These are phyloP conservation scores for Aspergillus fumigatiaffinis DNA, from an alignment of 2,329 filamentous ascomycete genomes.

Conservation along the genomic window DNA sequence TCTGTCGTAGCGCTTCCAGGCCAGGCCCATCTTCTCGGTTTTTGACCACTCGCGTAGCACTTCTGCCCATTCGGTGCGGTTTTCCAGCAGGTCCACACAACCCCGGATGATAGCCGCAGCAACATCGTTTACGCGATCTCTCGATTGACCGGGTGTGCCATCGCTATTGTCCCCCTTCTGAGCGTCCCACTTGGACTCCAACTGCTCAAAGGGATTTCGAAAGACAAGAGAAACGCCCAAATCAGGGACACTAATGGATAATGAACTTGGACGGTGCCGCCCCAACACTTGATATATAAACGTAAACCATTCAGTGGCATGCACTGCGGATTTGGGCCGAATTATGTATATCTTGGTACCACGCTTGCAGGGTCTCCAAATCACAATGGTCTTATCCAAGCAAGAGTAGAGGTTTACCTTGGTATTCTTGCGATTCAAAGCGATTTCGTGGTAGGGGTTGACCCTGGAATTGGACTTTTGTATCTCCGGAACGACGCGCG, in stretches of 20 bases:
- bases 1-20: slow-evolving; percentile 66
- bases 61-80: slow-evolving; percentile 56
- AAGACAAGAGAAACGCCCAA: slow-evolving; percentile 57
- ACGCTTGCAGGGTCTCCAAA: slow-evolving; percentile 54
- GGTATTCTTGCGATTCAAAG: slow-evolving; percentile 50
- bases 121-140: slow-evolving; percentile 50
- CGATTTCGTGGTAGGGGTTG: slow-evolving; percentile 55
- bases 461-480: slow-evolving; percentile 52
- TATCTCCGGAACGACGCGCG: slow-evolving; percentile 59
- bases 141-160: slow-evolving; percentile 32
- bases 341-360: slow-evolving; percentile 61
- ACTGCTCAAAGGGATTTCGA: slow-evolving; percentile 55
- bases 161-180: slow-evolving; percentile 44
- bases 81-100: slow-evolving; percentile 57
- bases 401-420: slow-evolving; percentile 62
- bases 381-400: slow-evolving; percentile 63
- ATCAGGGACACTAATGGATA: slow-evolving; percentile 62
- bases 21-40: slow-evolving; percentile 58
- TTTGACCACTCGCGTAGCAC: slow-evolving; percentile 58
- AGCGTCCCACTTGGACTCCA: slow-evolving; percentile 39
- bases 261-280: slow-evolving; percentile 51
- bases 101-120: slow-evolving; percentile 54
- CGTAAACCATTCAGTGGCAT: slow-evolving; percentile 66
- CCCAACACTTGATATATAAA: slow-evolving; percentile 60
- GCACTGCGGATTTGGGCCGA: slow-evolving; percentile 57